Evolutionary conservation across 768 basidiomycete genomes (phyloP).

Genomic region (Candolleomyces aberdarensis): DNA sequence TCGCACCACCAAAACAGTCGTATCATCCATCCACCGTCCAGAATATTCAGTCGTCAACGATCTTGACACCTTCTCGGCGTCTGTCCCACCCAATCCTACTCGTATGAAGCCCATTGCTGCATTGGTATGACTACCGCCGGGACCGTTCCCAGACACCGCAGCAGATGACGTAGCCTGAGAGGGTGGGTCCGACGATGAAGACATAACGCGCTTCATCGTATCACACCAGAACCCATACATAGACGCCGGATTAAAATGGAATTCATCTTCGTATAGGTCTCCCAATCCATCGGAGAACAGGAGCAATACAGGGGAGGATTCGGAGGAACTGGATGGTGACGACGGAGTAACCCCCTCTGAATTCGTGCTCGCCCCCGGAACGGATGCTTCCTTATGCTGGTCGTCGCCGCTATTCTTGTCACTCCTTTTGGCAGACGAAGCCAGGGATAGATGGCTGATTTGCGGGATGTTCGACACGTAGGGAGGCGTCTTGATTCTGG

Average conservation of each 20-base stretch:
- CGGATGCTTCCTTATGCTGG: too few species aligned
- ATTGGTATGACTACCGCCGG: constrained; percentile 14
- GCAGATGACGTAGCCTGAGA: background rate
- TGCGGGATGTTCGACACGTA: constrained; percentile 47
- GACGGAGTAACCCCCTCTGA: background rate
- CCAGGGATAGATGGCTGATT: constrained; percentile 36
- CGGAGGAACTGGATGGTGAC: constrained; percentile 11
- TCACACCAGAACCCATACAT: constrained; percentile 36
- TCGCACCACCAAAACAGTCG: constrained; percentile 43
- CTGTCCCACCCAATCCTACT: constrained; percentile 42
- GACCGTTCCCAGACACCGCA: constrained; percentile 9
- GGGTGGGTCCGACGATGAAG: too few species aligned
- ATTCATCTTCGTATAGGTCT: constrained; percentile 39
- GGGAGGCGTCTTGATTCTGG: constrained; percentile 49
- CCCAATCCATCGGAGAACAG: constrained; percentile 52
- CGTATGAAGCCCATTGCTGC: constrained; percentile 41
- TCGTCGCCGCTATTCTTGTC: constrained; percentile 13
- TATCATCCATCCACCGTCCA: constrained; percentile 57
- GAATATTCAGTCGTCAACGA: constrained; percentile 47
- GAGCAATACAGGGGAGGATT: constrained; percentile 24
- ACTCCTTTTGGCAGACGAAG: constrained; percentile 5
- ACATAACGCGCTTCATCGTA: constrained; percentile 18
- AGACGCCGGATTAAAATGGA: constrained; percentile 21
- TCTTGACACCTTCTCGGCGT: constrained; percentile 38
- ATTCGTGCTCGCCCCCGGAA: background rate